Conservation (phyloP, 2,329 filamentous ascomycete species). For the Chaetomium strumarium region DNA sequence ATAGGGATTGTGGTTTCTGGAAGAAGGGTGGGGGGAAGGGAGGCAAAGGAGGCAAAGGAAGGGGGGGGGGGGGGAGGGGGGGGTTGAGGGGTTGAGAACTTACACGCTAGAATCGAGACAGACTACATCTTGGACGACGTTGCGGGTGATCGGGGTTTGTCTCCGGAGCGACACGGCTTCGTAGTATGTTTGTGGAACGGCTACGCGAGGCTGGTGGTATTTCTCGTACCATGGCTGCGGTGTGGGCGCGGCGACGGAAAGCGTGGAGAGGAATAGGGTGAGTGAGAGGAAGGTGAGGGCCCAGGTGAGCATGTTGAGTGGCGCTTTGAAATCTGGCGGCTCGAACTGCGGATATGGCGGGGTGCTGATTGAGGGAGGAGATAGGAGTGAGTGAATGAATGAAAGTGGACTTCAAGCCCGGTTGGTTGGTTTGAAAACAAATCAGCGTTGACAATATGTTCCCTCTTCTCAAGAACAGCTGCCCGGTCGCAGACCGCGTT, state of each 20-base stretch:
- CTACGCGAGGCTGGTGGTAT: conserved; percentile 31
- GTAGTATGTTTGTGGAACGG: conserved; percentile 38
- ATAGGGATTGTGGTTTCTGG: not conserved
- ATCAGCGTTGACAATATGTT: not conserved
- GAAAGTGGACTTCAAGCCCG: not conserved
- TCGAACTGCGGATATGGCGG: not conserved
- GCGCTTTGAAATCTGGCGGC: not conserved
- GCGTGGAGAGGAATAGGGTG: conserved; percentile 15
- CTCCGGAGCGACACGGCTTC: conserved; percentile 40
- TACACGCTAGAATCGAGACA: conserved; percentile 40
- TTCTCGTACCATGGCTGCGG: conserved; percentile 27
- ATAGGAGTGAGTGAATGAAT: not conserved
- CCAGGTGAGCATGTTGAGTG: conserved; percentile 30
- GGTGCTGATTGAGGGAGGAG: not conserved
- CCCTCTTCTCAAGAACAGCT: not conserved
- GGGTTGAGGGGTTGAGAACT: conserved; percentile 17
- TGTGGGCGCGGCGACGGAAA: conserved; percentile 30
- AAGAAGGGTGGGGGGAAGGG: conserved; percentile 7
- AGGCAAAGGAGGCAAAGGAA: not conserved
- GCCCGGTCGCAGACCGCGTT: conserved; percentile 8
- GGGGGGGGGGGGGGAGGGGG: conserved; percentile 1
- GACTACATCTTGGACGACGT: conserved; percentile 35
- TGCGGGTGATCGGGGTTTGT: conserved; percentile 34
- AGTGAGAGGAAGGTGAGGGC: conserved; percentile 19
- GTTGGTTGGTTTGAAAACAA: no score